Evolutionary conservation across 805 yeast species (phyloP), one percentile per base, ranked within the genome.

Genomic region (Starmerella floricola): DNA sequence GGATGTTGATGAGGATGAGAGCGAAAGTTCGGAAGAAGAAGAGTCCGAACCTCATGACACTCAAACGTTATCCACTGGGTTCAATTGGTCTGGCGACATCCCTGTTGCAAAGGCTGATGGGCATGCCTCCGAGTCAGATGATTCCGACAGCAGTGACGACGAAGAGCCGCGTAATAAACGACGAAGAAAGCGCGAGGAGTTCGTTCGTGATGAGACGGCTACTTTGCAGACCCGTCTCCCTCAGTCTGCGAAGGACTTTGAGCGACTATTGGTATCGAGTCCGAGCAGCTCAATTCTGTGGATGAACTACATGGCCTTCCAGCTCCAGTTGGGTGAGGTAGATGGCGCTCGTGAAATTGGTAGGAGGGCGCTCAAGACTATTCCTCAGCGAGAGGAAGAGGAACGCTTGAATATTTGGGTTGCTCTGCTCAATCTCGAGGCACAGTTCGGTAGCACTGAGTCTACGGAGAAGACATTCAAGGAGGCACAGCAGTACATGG

Each of bases 251-350:
- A 66, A 77, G 36, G 99, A 91, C 61, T 91, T 86, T 55, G 99
- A 91, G 64, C 76, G 98, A 56, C 65, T 91, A 51, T 71, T 91
- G 42, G 73, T 91, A 46, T 93, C 96, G 59, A 81, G 81, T 58
- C 96, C 98, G 36, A 80, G 84, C 66, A 84, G 95, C 2, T 88
- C 98, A 1, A 73, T 87, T 28, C 63, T 85, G 44, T 91, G 98
- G 98, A 88, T 91, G 83, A 84, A 87, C 64, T 91, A 82, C 64
- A 91, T 91, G 95, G 87, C 97, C 3, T 91, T 88, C 79, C 95
- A 87, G 62, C 70, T 91, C 50, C 95, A 87, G 62, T 69, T 88
- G 49, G 82, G 95, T 66, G 98, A 91, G 62, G 67, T 86, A 45
- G 96, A 88, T 30, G 85, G 83, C 63, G 95, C 96, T 8, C 76